phyloP scores from a whole-genome alignment of 208 protist genomes.

The Leishmania major region DNA sequence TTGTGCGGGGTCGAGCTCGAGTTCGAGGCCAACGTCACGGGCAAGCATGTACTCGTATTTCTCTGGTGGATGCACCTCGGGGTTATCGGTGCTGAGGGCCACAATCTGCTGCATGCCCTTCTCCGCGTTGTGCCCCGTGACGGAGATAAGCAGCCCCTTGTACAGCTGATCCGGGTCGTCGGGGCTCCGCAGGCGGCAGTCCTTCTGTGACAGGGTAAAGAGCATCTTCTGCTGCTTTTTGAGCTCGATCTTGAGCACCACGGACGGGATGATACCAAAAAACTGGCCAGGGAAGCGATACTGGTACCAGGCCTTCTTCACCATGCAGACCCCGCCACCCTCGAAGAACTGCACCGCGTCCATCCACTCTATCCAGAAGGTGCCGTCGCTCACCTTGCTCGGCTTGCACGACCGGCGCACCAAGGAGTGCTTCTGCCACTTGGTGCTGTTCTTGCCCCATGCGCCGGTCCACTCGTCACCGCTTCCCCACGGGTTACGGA shows the following conservation, averaged over 20 bases:
- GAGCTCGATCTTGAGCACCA: conserved; percentile 51
- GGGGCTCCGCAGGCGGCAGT: conserved; percentile 45
- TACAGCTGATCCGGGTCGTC: conserved; percentile 43
- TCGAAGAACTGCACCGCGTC: conserved; percentile 64
- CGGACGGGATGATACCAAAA: conserved; percentile 33
- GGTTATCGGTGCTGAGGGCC: conserved; percentile 30
- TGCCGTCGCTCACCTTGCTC: conserved; percentile 35
- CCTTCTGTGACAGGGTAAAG: conserved; percentile 60
- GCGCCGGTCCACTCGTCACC: conserved; percentile 43
- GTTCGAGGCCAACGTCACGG: conserved; percentile 51
- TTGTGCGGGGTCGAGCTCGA: conserved; percentile 47
- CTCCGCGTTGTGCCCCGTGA: conserved; percentile 24
- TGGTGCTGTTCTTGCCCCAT: conserved; percentile 38
- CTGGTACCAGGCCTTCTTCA: conserved; percentile 33
- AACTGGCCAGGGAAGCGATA: conserved; percentile 61
- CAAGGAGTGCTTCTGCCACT: conserved; percentile 36
- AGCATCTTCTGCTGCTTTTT: conserved; percentile 37
- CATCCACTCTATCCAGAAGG: conserved; percentile 69
- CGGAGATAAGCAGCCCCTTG: conserved; percentile 50
- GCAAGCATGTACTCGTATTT: conserved; percentile 44
- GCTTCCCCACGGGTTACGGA: conserved; percentile 40
- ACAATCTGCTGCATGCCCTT: conserved; percentile 22
- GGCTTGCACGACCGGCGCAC: conserved; percentile 35
- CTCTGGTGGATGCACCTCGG: conserved; percentile 27
- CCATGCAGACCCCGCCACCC: conserved; percentile 55